Conservation (phyloP, 768 basidiomycete species). For the Megacollybia marginata region DNA sequence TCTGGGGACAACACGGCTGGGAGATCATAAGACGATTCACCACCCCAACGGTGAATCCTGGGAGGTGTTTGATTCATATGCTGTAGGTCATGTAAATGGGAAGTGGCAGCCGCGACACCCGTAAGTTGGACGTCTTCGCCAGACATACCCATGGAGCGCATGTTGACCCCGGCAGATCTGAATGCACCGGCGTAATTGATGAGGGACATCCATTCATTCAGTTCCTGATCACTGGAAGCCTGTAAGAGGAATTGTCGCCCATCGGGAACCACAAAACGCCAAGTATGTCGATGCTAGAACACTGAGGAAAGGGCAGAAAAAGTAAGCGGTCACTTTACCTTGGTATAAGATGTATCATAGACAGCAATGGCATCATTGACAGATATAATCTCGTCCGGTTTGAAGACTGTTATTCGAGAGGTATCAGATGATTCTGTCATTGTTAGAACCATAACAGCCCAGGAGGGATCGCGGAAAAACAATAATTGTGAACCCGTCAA, state of each 20-base stretch:
- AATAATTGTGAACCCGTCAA: conserved; percentile 87
- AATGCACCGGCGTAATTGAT: conserved; percentile 96
- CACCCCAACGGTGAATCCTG: conserved; percentile 34
- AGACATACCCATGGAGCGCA: conserved; percentile 69
- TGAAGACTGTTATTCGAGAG: conserved; percentile 37
- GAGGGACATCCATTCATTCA: conserved; percentile 84
- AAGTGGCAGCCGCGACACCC: conserved; percentile 80
- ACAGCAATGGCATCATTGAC: conserved; percentile 76
- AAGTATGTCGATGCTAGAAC: conserved; percentile 56
- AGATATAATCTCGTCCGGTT: conserved; percentile 82
- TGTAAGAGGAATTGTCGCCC: conserved; percentile 82
- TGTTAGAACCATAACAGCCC: conserved; percentile 39
- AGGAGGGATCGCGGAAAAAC: conserved; percentile 73
- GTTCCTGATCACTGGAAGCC: conserved; percentile 56
- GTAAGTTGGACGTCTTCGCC: conserved; percentile 67
- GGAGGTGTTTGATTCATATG: conserved; percentile 22
- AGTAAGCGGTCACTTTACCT: conserved; percentile 37
- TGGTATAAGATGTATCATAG: conserved; percentile 68
- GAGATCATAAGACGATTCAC: conserved; percentile 29
- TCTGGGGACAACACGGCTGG: conserved; percentile 33
- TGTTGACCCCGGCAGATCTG: conserved; percentile 75
- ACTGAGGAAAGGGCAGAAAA: not conserved
- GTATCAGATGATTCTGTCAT: conserved; percentile 29
- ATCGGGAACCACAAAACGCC: conserved; percentile 70
- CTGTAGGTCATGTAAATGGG: conserved; percentile 68